Evolutionary conservation across 345 rosid genomes (phyloP), one percentile per base, ranked within the genome.

Genomic region (Sisymbrium irio): DNA sequence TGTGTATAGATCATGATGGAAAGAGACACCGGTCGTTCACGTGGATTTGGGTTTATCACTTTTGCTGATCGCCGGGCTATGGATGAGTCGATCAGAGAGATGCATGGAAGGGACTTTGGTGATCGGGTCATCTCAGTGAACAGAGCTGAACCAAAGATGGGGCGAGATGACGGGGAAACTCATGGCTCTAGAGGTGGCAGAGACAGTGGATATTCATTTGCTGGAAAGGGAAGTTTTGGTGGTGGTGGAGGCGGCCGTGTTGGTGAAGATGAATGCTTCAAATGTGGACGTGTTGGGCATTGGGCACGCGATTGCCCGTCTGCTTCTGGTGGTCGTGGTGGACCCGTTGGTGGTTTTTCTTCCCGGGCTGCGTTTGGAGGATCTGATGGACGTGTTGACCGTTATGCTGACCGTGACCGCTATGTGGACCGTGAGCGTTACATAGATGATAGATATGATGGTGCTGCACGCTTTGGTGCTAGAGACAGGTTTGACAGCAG

Each of bases 301-400:
- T 96, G 99, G 99, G 99, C 99, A 19, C 88, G 99, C 42, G 97
- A 92, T 71, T 96, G 99, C 66, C 96, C 98, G 28, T 82, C 96
- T 44, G 91, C 85, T 82, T 87, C 83, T 81, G 87, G 97, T 77
- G 91, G 86, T 58, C 87, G 97, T 65, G 96, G 88, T 45, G 88
- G 87, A 17, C 81, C 77, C 53, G 89, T 82, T n/a, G 85, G 90
- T 69, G 78, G 89, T 20, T 76, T 88, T 68, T 82, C 97, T 56
- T 87, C 94, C n/a, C 91, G 87, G 53, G 80, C 88, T 68, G 63
- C 58, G 1, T 87, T 81, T 79, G 90, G 94, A 53, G 97, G 92
- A 18, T 79, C 89, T 28, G 86, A 82, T 76, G 82, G 81, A 20
- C 92, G 88, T 50, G 94, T 82, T 13, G 94, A 90, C 77, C 90